Percentiles rank a stretch among this genome's conserved stretches.
phyloP scores from a whole-genome alignment of 495 filamentous ascomycete species.

The Bacidia rubella region DNA sequence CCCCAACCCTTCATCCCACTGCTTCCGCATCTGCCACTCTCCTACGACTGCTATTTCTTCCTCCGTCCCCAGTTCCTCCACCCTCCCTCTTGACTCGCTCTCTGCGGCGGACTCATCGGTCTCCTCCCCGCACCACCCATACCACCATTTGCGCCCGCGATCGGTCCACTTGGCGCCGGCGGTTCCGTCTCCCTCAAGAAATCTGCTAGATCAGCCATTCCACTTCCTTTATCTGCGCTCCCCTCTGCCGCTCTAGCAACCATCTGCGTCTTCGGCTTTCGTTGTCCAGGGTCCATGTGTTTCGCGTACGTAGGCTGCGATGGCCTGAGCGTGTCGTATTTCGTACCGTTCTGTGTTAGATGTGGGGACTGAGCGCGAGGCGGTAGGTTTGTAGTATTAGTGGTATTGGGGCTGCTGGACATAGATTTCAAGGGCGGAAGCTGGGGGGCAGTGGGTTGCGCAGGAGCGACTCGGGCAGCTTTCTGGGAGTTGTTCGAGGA shows the following conservation, averaged over 20 bases:
- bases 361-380: conserved; percentile 12
- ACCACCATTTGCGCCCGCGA: conserved; percentile 2
- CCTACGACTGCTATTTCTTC: neutral
- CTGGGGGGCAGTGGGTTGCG: conserved; percentile 10
- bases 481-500: neutral
- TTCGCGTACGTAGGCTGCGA: conserved; percentile 27
- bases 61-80: conserved; percentile 2
- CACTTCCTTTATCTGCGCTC: conserved; percentile 19
- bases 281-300: conserved; percentile 25
- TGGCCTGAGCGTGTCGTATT: conserved; percentile 16
- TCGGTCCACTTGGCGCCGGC: conserved; percentile 30
- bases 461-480: neutral
- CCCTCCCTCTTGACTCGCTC: conserved; percentile 8
- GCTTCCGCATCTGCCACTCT: conserved; percentile 5
- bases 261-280: conserved; percentile 22
- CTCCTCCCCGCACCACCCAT: conserved; percentile 1
- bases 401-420: conserved; percentile 17
- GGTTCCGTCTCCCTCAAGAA: conserved; percentile 68
- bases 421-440: conserved; percentile 11
- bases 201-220: conserved; percentile 62
- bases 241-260: conserved; percentile 21
- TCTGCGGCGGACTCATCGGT: conserved; percentile 3
- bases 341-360: conserved; percentile 16
- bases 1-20: neutral
- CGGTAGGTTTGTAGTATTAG: conserved; percentile 2